Base-by-base conservation (phyloP, 495 filamentous ascomycete genomes). In the Penicillium nucicola region DNA sequence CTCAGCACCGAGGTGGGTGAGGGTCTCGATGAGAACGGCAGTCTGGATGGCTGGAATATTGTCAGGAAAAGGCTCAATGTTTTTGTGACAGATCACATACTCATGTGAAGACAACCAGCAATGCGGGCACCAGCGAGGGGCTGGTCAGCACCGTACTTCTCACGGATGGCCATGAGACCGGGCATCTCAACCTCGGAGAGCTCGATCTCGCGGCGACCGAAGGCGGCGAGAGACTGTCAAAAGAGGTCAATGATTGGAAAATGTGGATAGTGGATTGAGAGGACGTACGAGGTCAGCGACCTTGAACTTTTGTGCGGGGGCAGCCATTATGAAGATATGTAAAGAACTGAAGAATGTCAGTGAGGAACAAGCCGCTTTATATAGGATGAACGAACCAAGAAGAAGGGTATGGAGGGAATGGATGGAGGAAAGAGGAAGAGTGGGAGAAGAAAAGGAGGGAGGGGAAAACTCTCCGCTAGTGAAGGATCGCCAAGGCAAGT, bases 21-120 rank as follows among this genome's bases (percentile, higher is more conserved):
- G 85, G 47, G 95, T 98, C 84, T 98, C 93, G 66, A 98, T 98
- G 55, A 98, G 85, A 61, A 98, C 93, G 53, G 93, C 93, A 55
- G 93, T 98, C 80, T 98, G 93, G 77, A 98, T 97, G 70, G 95
- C 85, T 89, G 45, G 9, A 48, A 22, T 45, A 44, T 8, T 38
- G 65, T 45, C 74, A 41, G 52, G 33, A 36, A 7, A 9, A 9
- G 7, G 34, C 5, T 39, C 11, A 10, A 8, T 42, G 19, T 31
- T 32, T 17, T 42, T 43, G 20, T 35, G 32, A 25, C 12, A 30
- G 44, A 42, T 48, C 14, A 53, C 80, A 46, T 79, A 89, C 85
- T 97, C 95, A 97, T 97, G 85, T 98, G 93, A 61, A 98, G 79
- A 75, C 93, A 98, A 67, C 93, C 93, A 59, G 95, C 93, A 70